Percentiles rank a stretch among this genome's conserved stretches.
Evolutionary conservation across 352 stramenopile species (phyloP).

Genomic region (Peronosclerospora sorghi): DNA sequence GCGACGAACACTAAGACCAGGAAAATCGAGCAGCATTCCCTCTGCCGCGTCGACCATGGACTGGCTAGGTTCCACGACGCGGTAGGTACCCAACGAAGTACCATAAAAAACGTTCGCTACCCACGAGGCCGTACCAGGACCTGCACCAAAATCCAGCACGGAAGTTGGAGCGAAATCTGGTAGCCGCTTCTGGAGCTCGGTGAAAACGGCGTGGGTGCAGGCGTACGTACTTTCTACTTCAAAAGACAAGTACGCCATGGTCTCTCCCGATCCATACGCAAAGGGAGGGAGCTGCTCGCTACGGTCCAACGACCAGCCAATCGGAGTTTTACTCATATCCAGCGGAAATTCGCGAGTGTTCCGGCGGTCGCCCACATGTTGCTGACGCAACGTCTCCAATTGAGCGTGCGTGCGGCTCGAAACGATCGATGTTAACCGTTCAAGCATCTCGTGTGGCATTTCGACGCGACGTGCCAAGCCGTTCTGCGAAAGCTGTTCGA

Average conservation of each 20-base stretch:
- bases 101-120: constrained; percentile 61
- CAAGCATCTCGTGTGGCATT: constrained; percentile 56
- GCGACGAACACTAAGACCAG: constrained; percentile 60
- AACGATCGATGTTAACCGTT: constrained; percentile 45
- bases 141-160: constrained; percentile 69
- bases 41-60: constrained; percentile 77
- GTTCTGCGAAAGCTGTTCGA: constrained; percentile 53
- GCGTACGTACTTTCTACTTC: constrained; percentile 70
- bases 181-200: constrained; percentile 40
- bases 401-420: constrained; percentile 70
- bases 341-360: constrained; percentile 46
- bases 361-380: constrained; percentile 33
- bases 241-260: constrained; percentile 57
- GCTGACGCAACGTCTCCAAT: constrained; percentile 53
- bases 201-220: constrained; percentile 54
- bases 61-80: constrained; percentile 74
- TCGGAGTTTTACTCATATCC: constrained; percentile 65
- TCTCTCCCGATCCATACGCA: constrained; percentile 59
- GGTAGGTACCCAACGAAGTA: constrained; percentile 48
- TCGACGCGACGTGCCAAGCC: constrained; percentile 54
- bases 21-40: constrained; percentile 61
- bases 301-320: constrained; percentile 73
- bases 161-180: constrained; percentile 51
- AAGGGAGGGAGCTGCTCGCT: constrained; percentile 51
- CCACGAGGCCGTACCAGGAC: constrained; percentile 67